Base-by-base conservation (phyloP, 2,329 filamentous ascomycete species). In the Nemania bipapillata region DNA sequence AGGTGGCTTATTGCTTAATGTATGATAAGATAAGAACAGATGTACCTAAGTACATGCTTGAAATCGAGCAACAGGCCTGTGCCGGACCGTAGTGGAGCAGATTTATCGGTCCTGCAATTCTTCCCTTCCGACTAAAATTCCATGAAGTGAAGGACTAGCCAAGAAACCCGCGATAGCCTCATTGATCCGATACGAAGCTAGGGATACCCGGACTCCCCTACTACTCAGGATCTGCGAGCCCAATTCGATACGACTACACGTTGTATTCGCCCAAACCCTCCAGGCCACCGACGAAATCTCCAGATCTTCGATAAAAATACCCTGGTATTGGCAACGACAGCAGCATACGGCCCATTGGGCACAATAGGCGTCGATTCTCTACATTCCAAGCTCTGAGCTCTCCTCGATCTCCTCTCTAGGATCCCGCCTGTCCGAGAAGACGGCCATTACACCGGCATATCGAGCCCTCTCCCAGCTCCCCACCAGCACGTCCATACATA, bases 121-220 rank as follows among this genome's bases (percentile, higher is more conserved):
- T 73, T 72, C 70, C 70, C 58, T 70, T 73, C 70, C 74, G 72
- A 59, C 68, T 54, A 72, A 73, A 66, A 72, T 76, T 75, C 72
- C 67, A 72, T 12, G 30, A 30, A n/a, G 22, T 35, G n/a, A 40
- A 40, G 22, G 22, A 20, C 57, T 7, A 63, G 22, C 24, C 11
- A 53, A 56, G 57, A 68, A 63, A 37, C 28, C 71, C 56, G 65
- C 26, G 72, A 74, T 72, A 74, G 70, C 74, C 70, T 74, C 72
- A 70, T 50, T 15, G 24, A n/a, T 35, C 55, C 49, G 40, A 12
- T 26, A 4, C 8, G 20, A 12, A 40, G 3, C 37, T 1, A 17
- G 17, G 22, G 11, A 35, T 20, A 30, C 7, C 15, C 11, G 30
- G 11, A 8, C 4, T 2, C 2, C 1, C n/a, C 17, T 17, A n/a